Evolutionary conservation across 805 yeast species (phyloP), one percentile per base, ranked within the genome.

Genomic region (Candida chauliodis): DNA sequence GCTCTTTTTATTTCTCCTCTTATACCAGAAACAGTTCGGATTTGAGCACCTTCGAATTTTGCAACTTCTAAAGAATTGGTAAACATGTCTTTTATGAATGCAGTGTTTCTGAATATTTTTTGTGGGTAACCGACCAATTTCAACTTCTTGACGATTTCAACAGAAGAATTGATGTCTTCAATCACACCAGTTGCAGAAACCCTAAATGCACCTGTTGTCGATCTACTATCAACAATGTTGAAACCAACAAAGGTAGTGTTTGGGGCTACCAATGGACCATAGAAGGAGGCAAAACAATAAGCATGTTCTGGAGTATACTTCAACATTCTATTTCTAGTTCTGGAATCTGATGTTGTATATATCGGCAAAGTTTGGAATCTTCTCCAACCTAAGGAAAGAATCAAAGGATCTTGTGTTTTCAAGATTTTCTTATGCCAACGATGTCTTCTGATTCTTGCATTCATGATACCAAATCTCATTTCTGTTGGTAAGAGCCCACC

Each of bases 281-380:
- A 93, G 61, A 93, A 89, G 22, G 96, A 84, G 1, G 96, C 97
- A 56, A 83, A 81, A 72, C 99, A 93, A 59, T 84, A 91, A 17
- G 96, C 87, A 61, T 93, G 99, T 56, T 93, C 99, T 6, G 99
- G 99, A 0, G 99, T 93, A 59, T 93, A 93, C 58, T 93, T 93
- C 65, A 93, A 75, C 96, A 93, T 87, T 68, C 99, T 83, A 55
- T 90, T 91, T 71, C 99, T 78, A 10, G 99, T 93, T 66, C 99
- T 76, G 5, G 99, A 93, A 62, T 93, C 99, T 5, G 95, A 80
- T 0, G 99, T 93, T 3, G 99, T 90, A 59, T 90, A 93, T 18
- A 93, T 75, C 7, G 99, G 99, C 39, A 91, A 66, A 0, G 99
- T 90, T 63, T 93, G 99, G 69, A 93, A 95, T 61, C 99, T 75